Evolutionary conservation across 2,329 filamentous ascomycete species (phyloP), one percentile per base, ranked within the genome.

Genomic region (Monosporascus sp.): DNA sequence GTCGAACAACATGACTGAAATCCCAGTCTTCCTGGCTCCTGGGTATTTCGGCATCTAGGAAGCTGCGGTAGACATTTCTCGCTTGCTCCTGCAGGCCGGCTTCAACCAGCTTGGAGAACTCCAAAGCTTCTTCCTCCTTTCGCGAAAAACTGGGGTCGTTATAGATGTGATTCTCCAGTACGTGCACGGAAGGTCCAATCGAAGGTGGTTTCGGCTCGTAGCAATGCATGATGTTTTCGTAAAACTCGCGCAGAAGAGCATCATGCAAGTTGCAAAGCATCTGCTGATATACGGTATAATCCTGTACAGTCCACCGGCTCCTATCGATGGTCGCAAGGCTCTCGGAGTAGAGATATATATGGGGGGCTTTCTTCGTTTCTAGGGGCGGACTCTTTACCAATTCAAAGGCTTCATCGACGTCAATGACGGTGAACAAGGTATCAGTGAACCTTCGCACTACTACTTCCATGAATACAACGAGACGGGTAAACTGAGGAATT

Each of bases 171-270:
- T 85, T 86, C 55, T 92, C 86, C 38, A 99, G 74, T 37, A 97
- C 70, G 61, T 85, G 87, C 79, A 97, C 85, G 31, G 95, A 81
- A 16, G 85, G 84, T 5, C 87, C 90, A 22, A 96, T 85, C 40
- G 86, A 84, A 5, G 90, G 91, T 11, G 91, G 85, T 64, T 96
- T 97, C n/a, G 80, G 73, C 58, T 96, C 91, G 70, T 93, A 99
- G 62, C 90, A 93, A 60, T 88, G 85, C 74, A 93, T 87, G 69
- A 97, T 81, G n/a, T 88, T 78, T 59, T 92, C 86, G 69, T 90
- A 97, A 19, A 99, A 79, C 65, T 97, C 93, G 51, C 92, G 85
- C 47, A 97, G 76, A 26, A 97, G 75, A 9, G 86, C 84, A 63
- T 97, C 91, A 64, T 97, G 85, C 40, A 97, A 73, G 31, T 79